phyloP scores from a whole-genome alignment of 2,329 filamentous ascomycete species.

The Fusarium sp. region DNA sequence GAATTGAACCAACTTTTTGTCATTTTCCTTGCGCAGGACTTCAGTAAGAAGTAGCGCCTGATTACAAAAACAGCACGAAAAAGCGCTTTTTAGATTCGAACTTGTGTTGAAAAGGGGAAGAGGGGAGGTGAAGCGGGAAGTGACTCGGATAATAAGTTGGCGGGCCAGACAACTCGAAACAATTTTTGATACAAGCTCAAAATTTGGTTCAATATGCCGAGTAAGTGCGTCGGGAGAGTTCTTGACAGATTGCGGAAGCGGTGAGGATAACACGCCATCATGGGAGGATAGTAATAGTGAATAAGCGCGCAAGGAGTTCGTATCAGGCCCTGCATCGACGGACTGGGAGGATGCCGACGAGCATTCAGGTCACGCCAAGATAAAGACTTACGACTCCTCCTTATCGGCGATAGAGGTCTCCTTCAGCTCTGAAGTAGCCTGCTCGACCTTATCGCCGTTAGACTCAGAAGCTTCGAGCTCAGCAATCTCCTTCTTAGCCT shows the following conservation, averaged over 20 bases:
- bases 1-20: slow-evolving; percentile 46
- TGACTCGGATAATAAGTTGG: slow-evolving; percentile 24
- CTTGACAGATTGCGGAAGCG: slow-evolving; percentile 19
- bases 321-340: slow-evolving; percentile 23
- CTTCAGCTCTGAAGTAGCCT: slow-evolving; percentile 65
- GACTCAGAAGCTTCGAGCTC: slow-evolving; percentile 76
- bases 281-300: slow-evolving; percentile 4
- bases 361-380: slow-evolving; percentile 1
- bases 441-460: slow-evolving; percentile 67
- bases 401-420: slow-evolving; percentile 66
- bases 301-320: slow-evolving; percentile 10
- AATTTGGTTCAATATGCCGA: slow-evolving; percentile 19
- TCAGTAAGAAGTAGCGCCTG: slow-evolving; percentile 42
- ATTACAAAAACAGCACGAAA: slow-evolving; percentile 48
- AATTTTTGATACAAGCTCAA: slow-evolving; percentile 30
- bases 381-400: slow-evolving; percentile 58
- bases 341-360: slow-evolving; percentile 31
- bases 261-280: slow-evolving; percentile 7
- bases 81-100: slow-evolving; percentile 48
- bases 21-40: slow-evolving; percentile 40
- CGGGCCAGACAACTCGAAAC: slow-evolving; percentile 17
- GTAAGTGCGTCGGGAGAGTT: slow-evolving; percentile 12
- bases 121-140: slow-evolving; percentile 3
- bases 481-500: slow-evolving; percentile 96
- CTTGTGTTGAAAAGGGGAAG: slow-evolving; percentile 20